phyloP scores from a whole-genome alignment of 495 filamentous ascomycete species.

The Penicillium herquei region DNA sequence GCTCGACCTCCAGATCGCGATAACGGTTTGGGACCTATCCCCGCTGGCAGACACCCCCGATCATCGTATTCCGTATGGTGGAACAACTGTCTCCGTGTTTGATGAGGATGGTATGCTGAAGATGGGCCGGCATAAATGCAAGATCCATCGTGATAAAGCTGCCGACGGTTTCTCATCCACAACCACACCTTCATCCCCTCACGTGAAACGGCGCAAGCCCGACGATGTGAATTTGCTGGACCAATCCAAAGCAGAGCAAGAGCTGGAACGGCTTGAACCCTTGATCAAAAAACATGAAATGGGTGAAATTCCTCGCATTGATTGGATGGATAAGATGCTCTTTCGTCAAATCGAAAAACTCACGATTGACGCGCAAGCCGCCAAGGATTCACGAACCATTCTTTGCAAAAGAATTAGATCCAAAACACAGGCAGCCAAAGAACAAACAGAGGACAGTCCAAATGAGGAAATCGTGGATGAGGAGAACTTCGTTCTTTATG shows the following conservation, averaged over 20 bases:
- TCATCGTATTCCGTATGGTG: slow-evolving; percentile 88
- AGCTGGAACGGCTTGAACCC: slow-evolving; percentile 79
- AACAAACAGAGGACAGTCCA: slow-evolving; percentile 28
- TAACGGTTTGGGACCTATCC: slow-evolving; percentile 94
- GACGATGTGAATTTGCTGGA: slow-evolving; percentile 34
- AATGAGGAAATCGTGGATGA: slow-evolving; percentile 48
- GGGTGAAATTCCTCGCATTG: slow-evolving; percentile 86
- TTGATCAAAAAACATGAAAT: slow-evolving; percentile 98
- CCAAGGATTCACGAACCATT: slow-evolving; percentile 35
- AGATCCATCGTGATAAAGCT: slow-evolving; percentile 73
- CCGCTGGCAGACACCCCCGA: slow-evolving; percentile 66
- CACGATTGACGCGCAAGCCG: slow-evolving; percentile 55
- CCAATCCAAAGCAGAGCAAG: slow-evolving; percentile 62
- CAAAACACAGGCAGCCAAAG: too few relatives aligned
- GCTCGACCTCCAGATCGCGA: slow-evolving; percentile 76
- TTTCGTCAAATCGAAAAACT: slow-evolving; percentile 83
- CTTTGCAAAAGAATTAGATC: slow-evolving; percentile 28
- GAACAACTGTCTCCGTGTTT: slow-evolving; percentile 87
- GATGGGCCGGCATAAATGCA: slow-evolving; percentile 90
- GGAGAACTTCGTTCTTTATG: slow-evolving; percentile 70
- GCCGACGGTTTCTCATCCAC: slow-evolving; percentile 85
- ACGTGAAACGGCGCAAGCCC: slow-evolving; percentile 48
- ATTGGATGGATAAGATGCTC: slow-evolving; percentile 93
- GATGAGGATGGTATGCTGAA: slow-evolving; percentile 86
- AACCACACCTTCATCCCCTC: slow-evolving; percentile 67